A percentile compares a stretch with the other conserved stretches of the same genome.
Evolutionary conservation across 1,284 basidiomycete genomes (phyloP).

Genomic region (Sanguinoderma infundibulare): DNA sequence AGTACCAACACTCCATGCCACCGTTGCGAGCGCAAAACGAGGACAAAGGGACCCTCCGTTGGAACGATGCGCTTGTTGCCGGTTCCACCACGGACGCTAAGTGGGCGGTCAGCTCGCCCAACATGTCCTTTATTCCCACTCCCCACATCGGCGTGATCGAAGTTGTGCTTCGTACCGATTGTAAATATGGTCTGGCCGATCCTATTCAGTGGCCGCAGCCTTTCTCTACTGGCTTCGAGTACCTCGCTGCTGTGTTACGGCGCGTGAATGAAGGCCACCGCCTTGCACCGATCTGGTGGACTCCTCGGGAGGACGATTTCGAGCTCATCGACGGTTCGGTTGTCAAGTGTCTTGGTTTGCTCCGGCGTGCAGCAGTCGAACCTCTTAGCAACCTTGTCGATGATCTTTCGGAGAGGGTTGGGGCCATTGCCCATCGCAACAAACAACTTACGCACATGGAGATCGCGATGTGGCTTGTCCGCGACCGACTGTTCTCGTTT

Average conservation of each 20-base stretch:
- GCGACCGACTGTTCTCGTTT: not conserved
- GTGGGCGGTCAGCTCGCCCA: constrained; percentile 12
- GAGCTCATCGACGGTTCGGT: not conserved
- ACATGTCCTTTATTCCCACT: constrained; percentile 8
- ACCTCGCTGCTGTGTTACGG: not conserved
- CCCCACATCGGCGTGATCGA: constrained; percentile 2
- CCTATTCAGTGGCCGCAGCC: constrained; percentile 17
- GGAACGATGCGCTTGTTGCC: not conserved
- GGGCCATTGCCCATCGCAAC: not conserved
- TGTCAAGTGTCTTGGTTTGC: constrained; percentile 2
- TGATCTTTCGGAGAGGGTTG: not conserved
- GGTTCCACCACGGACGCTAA: not conserved
- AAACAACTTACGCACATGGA: not conserved
- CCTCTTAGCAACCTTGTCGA: constrained; percentile 2
- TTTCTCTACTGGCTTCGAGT: not conserved
- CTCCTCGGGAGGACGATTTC: not conserved
- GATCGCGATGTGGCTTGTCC: not conserved
- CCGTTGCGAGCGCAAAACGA: too few species aligned
- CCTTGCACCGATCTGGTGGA: constrained; percentile 3
- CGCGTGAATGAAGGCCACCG: not conserved
- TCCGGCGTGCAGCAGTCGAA: not conserved
- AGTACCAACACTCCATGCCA: too few species aligned
- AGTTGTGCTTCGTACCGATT: constrained; percentile 9
- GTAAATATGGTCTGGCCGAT: constrained; percentile 8
- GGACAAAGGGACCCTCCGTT: too few species aligned